phyloP scores from a whole-genome alignment of 768 basidiomycete species.

The Hypholoma sublateritium region DNA sequence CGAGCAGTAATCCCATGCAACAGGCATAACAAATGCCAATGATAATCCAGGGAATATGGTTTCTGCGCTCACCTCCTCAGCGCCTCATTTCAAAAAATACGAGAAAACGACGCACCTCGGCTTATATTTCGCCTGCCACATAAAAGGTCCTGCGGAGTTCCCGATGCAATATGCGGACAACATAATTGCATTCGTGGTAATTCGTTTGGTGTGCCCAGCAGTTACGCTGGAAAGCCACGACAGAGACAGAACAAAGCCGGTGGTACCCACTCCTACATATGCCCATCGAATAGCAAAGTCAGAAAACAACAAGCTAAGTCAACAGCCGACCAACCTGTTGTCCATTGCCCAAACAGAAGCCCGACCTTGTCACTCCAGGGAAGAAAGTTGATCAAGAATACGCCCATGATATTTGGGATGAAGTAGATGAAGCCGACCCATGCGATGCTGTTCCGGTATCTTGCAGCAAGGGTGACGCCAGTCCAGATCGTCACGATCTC shows the following conservation, averaged over 20 bases:
- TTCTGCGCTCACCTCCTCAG: conserved; percentile 35
- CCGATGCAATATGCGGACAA: conserved; percentile 65
- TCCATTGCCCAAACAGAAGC: conserved; percentile 56
- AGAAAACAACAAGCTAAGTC: not conserved
- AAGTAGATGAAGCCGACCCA: conserved; percentile 62
- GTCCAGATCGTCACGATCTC: conserved; percentile 72
- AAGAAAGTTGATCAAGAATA: conserved; percentile 59
- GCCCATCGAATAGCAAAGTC: not conserved
- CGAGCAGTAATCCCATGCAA: conserved; percentile 47
- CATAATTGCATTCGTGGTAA: conserved; percentile 74
- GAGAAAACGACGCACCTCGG: conserved; percentile 46
- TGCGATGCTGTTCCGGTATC: conserved; percentile 57
- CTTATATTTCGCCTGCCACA: conserved; percentile 71
- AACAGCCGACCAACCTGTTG: conserved; percentile 38
- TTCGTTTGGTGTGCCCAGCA: conserved; percentile 70
- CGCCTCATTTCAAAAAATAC: not conserved
- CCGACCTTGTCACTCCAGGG: conserved; percentile 69
- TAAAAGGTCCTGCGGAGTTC: conserved; percentile 72
- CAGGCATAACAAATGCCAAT: conserved; percentile 62
- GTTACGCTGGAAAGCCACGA: conserved; percentile 68
- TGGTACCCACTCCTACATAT: conserved; percentile 44
- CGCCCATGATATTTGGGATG: conserved; percentile 64
- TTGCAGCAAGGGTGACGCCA: conserved; percentile 58
- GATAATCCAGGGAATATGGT: conserved; percentile 76
- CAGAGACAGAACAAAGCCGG: conserved; percentile 59